Evolutionary conservation across 2,329 filamentous ascomycete species (phyloP).

Genomic region (Fulvia fulva): DNA sequence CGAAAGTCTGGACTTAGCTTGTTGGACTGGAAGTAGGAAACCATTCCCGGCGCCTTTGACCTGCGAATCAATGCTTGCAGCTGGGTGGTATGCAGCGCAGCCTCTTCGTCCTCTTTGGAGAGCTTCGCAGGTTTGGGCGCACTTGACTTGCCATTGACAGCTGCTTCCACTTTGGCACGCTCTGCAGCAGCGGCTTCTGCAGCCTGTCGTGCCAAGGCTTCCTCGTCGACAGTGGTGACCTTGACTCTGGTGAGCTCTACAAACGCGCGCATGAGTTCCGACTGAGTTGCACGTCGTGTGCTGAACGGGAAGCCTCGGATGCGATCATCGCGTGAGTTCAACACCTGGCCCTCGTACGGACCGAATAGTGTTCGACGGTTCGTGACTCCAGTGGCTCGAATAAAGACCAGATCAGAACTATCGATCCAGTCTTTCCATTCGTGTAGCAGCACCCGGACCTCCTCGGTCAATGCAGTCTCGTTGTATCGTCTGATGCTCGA

Average conservation of each 20-base stretch:
- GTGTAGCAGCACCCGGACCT: conserved; percentile 72
- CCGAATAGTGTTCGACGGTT: conserved; percentile 87
- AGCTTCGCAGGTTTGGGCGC: conserved; percentile 59
- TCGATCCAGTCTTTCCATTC: conserved; percentile 88
- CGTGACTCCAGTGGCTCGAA: conserved; percentile 80
- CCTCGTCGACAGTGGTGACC: conserved; percentile 70
- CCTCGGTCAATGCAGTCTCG: conserved; percentile 82
- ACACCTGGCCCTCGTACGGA: conserved; percentile 81
- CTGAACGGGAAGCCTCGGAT: conserved; percentile 89
- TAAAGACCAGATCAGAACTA: conserved; percentile 77
- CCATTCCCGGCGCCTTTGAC: conserved; percentile 80
- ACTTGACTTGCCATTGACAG: conserved; percentile 42
- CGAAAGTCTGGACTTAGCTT: conserved; percentile 65
- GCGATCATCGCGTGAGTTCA: conserved; percentile 73
- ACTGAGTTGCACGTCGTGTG: conserved; percentile 85
- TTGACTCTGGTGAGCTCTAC: conserved; percentile 91
- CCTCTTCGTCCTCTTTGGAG: conserved; percentile 78
- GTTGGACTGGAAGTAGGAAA: conserved; percentile 80
- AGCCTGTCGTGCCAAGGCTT: conserved; percentile 49
- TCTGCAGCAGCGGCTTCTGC: conserved; percentile 43
- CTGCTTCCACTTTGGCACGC: conserved; percentile 35
- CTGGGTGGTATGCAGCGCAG: conserved; percentile 79
- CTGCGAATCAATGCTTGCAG: conserved; percentile 82
- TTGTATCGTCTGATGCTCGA: conserved; percentile 88
- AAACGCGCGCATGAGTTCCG: conserved; percentile 90